Evolutionary conservation across 2,329 filamentous ascomycete genomes (phyloP), one percentile per base, ranked within the genome.

Genomic region (Sphaceloma murrayae): DNA sequence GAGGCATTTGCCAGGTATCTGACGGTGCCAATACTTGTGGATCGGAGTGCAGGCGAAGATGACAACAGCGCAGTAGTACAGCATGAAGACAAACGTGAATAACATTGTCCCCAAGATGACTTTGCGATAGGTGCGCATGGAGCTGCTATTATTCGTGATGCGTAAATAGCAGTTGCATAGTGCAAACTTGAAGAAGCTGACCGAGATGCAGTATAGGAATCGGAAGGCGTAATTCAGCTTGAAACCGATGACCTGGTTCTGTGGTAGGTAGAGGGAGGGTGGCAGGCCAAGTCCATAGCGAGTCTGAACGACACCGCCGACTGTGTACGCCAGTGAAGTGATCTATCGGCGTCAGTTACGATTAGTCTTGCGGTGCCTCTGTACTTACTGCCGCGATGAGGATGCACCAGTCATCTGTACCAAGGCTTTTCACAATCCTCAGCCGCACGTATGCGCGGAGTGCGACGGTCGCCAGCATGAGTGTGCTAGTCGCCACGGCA

Each of bases 161-260:
- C 42, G 42, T 6, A 45, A 32, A 27, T 45, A 45, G 22, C 31
- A 33, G 32, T 24, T 34, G 21, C 42, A 45, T 14, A 45, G 42
- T 10, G 42, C 42, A 24, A 45, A 29, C 42, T 45, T 45, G 29
- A 32, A 45, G 18, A 29, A 34, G 42, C 42, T 36, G 3, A 45
- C 42, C 8, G 42, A n/a, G 22, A 45, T 34, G 31, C 42, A 45
- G 16, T 45, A 45, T n/a, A 45, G 31, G 13, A 34, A 29, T 14
- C 42, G 42, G 13, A 45, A 45, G 31, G 31, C 31, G 19, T 45
- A 45, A 16, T 45, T 45, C 24, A 45, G 42, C 42, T 45, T 45
- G 29, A 34, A 19, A 5, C 9, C 19, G n/a, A 34, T 24, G 16
- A 34, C 8, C 7, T 11, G 14, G 21, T 34, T 45, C 11, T 34